phyloP scores from a whole-genome alignment of 1,139 yeast species.

The Suhomyces atakaporum region DNA sequence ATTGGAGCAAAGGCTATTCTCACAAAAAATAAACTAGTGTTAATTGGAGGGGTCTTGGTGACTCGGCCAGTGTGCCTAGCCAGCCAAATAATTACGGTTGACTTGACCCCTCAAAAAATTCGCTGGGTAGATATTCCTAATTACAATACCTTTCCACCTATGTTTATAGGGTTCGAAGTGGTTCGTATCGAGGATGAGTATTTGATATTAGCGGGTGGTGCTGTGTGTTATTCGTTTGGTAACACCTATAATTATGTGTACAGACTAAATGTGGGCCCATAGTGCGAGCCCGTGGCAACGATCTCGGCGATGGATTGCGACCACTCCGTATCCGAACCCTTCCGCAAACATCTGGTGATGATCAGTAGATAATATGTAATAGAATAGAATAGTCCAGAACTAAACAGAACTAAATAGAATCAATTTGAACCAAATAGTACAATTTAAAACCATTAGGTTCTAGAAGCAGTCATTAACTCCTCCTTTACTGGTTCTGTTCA shows the following conservation, averaged over 20 bases:
- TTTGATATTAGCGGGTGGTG: slow-evolving; percentile 52
- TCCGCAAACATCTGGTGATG: no score
- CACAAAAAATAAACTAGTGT: slow-evolving; percentile 31
- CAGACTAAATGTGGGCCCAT: slow-evolving; percentile 3
- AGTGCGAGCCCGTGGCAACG: slow-evolving; percentile 1
- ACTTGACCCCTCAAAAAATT: slow-evolving; percentile 17
- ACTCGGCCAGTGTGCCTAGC: slow-evolving; percentile 35
- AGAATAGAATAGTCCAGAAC: no score
- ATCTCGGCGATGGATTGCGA: neutral
- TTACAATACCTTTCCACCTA: slow-evolving; percentile 47
- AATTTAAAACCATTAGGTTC: no score
- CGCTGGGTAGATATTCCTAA: slow-evolving; percentile 34
- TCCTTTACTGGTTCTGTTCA: no score
- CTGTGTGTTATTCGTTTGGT: slow-evolving; percentile 84
- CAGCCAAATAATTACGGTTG: slow-evolving; percentile 40
- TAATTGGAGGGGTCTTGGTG: slow-evolving; percentile 66
- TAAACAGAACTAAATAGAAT: no score
- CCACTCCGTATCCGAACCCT: neutral
- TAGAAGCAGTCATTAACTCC: no score
- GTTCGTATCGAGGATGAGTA: no score
- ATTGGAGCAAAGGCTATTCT: slow-evolving; percentile 47
- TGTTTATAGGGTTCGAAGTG: slow-evolving; percentile 62
- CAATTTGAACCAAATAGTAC: no score
- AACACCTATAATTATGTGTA: slow-evolving; percentile 54
- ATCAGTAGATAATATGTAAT: no score